Evolutionary conservation across 805 yeast species (phyloP), one percentile per base, ranked within the genome.

Genomic region (Blastobotrys robertii): DNA sequence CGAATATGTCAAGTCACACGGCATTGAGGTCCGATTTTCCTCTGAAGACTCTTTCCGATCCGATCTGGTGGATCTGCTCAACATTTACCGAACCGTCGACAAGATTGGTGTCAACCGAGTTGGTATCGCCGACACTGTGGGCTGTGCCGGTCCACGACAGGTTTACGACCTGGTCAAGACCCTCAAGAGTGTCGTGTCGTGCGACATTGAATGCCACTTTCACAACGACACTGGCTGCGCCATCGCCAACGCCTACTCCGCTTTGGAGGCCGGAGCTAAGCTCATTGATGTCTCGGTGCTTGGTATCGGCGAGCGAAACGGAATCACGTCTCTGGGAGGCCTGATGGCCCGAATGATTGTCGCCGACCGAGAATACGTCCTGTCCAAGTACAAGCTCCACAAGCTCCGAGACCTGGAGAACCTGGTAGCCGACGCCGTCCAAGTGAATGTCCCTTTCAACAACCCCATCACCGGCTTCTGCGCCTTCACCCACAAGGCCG

Each of bases 221-320:
- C 98, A 90, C 71, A 85, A 90, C 65, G 98, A 90, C 66, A 90
- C 98, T 30, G 98, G 98, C 50, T 92, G 97, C 72, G 96, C 98
- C 52, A 86, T 90, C 68, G 96, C 97, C 49, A 90, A 90, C 64
- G 96, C 98, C 30, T 92, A 92, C 76, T 86, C 97, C 45, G 97
- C 97, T 10, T 73, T 90, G 57, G 98, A 90, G 69, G 98, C 87
- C 43, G 98, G 98, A 59, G 98, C 98, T 53, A 79, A 78, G 60
- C 76, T 88, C 57, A 84, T 90, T 52, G 98, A 90, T 67, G 95
- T 86, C 37, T 83, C 95, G 10, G 97, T 90, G 12, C 76, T 90
- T 56, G 98, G 98, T 57, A 92, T 90, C 54, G 98, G 98, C 67
- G 98, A 90, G 76, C 81, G 98, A 70, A 90, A 90, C 67, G 98